These are phyloP conservation scores for Phialemonium atrogriseum DNA, from an alignment of 2,329 filamentous ascomycete species.

Conservation along the genomic window DNA sequence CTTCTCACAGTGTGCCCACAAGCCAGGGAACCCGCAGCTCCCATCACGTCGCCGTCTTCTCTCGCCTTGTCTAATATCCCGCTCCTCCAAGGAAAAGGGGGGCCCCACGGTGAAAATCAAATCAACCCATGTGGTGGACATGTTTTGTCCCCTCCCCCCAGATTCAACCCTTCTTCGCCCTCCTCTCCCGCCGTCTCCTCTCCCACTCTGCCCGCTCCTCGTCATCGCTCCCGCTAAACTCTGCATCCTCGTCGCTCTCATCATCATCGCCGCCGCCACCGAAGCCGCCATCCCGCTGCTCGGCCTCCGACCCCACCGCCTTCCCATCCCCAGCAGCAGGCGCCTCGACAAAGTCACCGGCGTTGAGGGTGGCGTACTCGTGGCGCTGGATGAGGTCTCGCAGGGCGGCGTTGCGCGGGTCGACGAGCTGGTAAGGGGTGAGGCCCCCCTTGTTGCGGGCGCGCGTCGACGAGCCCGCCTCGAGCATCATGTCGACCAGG, in stretches of 20 bases:
- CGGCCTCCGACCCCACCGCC: slow-evolving; percentile 9
- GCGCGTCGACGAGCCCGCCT: slow-evolving; percentile 58
- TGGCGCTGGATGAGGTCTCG: slow-evolving; percentile 58
- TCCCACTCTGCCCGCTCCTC: slow-evolving; percentile 57
- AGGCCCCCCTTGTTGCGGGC: slow-evolving; percentile 64
- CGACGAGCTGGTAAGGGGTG: slow-evolving; percentile 63
- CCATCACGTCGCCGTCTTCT: no score
- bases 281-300: slow-evolving; percentile 17
- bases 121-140: no score
- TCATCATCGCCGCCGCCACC: no score
- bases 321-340: slow-evolving; percentile 11
- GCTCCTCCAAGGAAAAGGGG: no score
- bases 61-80: no score
- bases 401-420: slow-evolving; percentile 58
- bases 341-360: slow-evolving; percentile 45
- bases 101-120: no score
- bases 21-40: no score
- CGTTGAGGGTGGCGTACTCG: slow-evolving; percentile 55
- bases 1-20: no score
- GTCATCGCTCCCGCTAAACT: slow-evolving; percentile 57
- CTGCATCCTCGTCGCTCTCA: slow-evolving; percentile 44
- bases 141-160: no score
- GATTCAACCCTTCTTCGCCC: slow-evolving; percentile 21
- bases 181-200: slow-evolving; percentile 36
- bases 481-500: slow-evolving; percentile 72